These are phyloP conservation scores for Fonsecaea monophora DNA, from an alignment of 2,329 filamentous ascomycete genomes.

Conservation along the genomic window DNA sequence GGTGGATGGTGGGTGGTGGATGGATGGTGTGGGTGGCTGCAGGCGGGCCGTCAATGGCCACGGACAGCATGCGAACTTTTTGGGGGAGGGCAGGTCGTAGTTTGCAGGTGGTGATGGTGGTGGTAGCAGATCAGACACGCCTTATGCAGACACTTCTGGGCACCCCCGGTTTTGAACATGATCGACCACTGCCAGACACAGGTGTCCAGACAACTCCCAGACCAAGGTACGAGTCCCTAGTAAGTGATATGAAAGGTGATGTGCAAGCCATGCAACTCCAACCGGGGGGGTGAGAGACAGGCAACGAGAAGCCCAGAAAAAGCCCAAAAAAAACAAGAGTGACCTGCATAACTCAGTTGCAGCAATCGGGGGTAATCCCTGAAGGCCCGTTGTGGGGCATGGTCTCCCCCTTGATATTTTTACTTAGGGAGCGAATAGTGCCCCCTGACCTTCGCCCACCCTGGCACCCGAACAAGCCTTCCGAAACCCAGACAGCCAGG, in stretches of 20 bases:
- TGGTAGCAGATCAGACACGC: background rate
- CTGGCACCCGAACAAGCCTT: constrained; percentile 8
- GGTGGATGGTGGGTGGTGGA: background rate
- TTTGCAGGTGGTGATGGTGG: background rate
- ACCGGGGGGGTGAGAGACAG: constrained; percentile 2
- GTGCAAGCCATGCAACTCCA: constrained; percentile 17
- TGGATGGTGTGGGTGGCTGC: constrained; percentile 1
- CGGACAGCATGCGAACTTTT: constrained; percentile 10
- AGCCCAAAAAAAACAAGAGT: background rate
- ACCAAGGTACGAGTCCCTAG: background rate
- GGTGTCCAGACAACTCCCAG: no score
- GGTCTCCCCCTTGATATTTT: constrained; percentile 16
- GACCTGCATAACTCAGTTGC: background rate
- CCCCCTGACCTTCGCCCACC: background rate
- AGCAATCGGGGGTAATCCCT: background rate
- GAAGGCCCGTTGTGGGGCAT: background rate
- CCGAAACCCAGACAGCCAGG: constrained; percentile 11
- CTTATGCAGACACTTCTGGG: background rate
- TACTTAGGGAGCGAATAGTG: constrained; percentile 1
- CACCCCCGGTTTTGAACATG: background rate
- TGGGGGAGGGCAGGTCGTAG: background rate
- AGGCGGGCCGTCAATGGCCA: background rate
- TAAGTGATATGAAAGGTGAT: constrained; percentile 3
- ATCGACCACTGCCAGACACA: background rate
- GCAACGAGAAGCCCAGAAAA: constrained; percentile 11